Conservation (phyloP, 1,284 basidiomycete genomes). For the Cutaneotrichosporon sp. region DNA sequence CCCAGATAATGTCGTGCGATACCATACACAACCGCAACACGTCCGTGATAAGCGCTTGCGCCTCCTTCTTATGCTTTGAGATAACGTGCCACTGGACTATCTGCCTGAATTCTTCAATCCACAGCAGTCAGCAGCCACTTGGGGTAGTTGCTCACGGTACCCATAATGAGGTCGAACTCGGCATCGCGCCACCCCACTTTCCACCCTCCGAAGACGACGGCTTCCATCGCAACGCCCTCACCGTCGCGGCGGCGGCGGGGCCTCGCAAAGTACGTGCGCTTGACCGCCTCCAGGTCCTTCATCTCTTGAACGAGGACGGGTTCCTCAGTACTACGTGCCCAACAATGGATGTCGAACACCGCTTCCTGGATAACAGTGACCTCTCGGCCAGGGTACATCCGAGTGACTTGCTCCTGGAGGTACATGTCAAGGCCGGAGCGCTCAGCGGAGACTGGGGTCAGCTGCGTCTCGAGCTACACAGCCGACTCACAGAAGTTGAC, state of each 20-base stretch:
- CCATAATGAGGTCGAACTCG: constrained; percentile 25
- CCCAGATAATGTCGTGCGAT: constrained; percentile 65
- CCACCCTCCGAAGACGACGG: constrained; percentile 24
- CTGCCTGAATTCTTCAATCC: constrained; percentile 18
- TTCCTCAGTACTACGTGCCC: constrained; percentile 15
- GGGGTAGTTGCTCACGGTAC: constrained; percentile 21
- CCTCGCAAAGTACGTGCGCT: constrained; percentile 14
- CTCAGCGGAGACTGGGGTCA: not conserved
- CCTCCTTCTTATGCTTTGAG: constrained; percentile 51
- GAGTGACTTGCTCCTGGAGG: not conserved
- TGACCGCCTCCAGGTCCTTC: constrained; percentile 19
- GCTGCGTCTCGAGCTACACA: not conserved
- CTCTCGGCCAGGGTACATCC: not conserved
- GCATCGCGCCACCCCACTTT: constrained; percentile 23
- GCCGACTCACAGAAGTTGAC: not conserved
- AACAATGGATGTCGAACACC: constrained; percentile 23
- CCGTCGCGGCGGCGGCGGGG: constrained; percentile 24
- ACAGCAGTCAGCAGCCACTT: constrained; percentile 12
- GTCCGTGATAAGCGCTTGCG: constrained; percentile 57
- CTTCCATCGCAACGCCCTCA: constrained; percentile 17
- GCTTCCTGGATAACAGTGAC: constrained; percentile 21
- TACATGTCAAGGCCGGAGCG: not conserved
- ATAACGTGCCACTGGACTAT: constrained; percentile 32
- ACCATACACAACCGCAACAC: constrained; percentile 54
- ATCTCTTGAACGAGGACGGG: constrained; percentile 17